Evolutionary conservation across 768 basidiomycete species (phyloP).

Genomic region (Plicaturopsis crispa): DNA sequence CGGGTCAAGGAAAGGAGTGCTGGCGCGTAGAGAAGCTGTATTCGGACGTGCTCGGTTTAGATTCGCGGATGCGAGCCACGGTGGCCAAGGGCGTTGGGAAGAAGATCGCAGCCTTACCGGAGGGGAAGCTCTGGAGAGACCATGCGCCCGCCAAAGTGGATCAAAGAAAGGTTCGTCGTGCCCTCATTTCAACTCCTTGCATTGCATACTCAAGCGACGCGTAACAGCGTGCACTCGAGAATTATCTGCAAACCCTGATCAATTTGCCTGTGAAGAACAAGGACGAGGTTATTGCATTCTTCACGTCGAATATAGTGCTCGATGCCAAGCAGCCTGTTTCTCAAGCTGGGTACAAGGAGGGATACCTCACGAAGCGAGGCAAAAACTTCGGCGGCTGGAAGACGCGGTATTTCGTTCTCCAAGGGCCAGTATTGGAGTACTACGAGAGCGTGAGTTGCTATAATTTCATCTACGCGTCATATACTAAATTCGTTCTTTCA

Average conservation of each 20-base stretch:
- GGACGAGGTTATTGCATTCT: conserved; percentile 84
- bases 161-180: conserved; percentile 74
- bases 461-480: conserved; percentile 2
- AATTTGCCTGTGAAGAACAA: conserved; percentile 80
- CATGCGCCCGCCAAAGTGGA: conserved; percentile 96
- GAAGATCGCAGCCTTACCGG: conserved; percentile 76
- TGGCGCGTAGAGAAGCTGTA: conserved; percentile 93
- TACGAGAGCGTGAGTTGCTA: conserved; percentile 79
- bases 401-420: conserved; percentile 89
- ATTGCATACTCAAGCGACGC: conserved; percentile 4
- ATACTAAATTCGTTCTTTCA: conserved; percentile 8
- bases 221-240: conserved; percentile 64
- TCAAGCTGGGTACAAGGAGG: conserved; percentile 85
- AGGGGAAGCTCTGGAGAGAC: conserved; percentile 93
- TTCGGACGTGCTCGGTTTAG: conserved; percentile 85
- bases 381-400: conserved; percentile 99
- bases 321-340: conserved; percentile 69
- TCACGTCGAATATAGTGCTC: conserved; percentile 83
- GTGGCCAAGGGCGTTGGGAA: conserved; percentile 63
- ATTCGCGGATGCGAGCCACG: conserved; percentile 58
- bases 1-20: conserved; percentile 59
- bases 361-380: conserved; percentile 91
- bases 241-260: conserved; percentile 80
- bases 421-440: conserved; percentile 87
- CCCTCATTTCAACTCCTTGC: conserved; percentile 4